Percentiles rank a stretch among this genome's conserved stretches.
phyloP scores from a whole-genome alignment of 23 red algal genomes.

The Cyanidiococcus yangmingshanensis region DNA sequence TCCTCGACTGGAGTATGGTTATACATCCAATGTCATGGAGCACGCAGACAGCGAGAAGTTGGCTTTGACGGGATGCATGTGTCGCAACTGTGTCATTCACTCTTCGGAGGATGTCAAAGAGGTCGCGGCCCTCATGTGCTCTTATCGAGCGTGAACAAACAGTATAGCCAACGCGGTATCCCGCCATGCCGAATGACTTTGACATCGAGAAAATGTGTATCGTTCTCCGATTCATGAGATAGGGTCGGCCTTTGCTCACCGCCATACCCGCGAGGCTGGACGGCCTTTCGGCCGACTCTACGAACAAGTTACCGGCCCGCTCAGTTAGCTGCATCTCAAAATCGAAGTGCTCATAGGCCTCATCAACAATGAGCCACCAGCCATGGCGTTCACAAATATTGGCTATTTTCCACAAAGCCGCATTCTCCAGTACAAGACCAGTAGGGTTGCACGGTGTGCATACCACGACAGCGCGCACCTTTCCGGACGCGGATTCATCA shows the following conservation, averaged over 20 bases:
- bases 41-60: constrained; percentile 19
- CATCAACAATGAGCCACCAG: constrained; percentile 59
- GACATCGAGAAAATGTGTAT: constrained; percentile 57
- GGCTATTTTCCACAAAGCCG: constrained; percentile 20
- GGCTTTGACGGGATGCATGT: constrained; percentile 34
- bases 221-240: neutral
- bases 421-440: constrained; percentile 23
- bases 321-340: constrained; percentile 21
- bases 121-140: neutral
- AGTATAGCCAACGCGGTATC: constrained; percentile 55
- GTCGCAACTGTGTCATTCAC: constrained; percentile 66
- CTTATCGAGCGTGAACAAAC: constrained; percentile 24
- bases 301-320: neutral
- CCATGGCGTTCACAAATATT: constrained; percentile 27
- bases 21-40: neutral
- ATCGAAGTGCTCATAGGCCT: constrained; percentile 62
- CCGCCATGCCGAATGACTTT: constrained; percentile 61
- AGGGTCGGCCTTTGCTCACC: constrained; percentile 1
- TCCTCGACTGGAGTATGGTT: neutral
- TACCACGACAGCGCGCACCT: constrained; percentile 37
- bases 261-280: neutral
- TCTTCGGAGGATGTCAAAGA: constrained; percentile 31
- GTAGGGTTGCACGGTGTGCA: constrained; percentile 48
- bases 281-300: neutral
- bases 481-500: neutral